Evolutionary conservation across 768 basidiomycete genomes (phyloP).

Genomic region (Tephrocybe sp.): DNA sequence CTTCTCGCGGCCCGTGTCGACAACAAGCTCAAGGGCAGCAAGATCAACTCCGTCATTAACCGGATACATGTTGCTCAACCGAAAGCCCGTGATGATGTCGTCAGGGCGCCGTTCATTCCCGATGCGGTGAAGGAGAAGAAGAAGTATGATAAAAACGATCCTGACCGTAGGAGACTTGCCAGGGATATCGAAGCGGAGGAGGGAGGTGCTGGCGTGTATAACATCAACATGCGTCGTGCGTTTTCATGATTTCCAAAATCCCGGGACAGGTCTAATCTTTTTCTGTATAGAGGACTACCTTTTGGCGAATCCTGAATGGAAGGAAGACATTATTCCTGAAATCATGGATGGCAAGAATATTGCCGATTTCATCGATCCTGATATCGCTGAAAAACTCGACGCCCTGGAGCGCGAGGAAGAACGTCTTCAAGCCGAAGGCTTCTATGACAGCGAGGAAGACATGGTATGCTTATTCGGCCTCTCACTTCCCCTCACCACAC

Average conservation of each 20-base stretch:
- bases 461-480: slow-evolving; percentile 51
- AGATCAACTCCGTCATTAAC: slow-evolving; percentile 91
- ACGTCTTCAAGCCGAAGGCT: slow-evolving; percentile 89
- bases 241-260: slow-evolving; percentile 17
- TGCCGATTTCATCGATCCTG: slow-evolving; percentile 97
- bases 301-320: slow-evolving; percentile 90
- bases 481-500: neutral
- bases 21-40: slow-evolving; percentile 88
- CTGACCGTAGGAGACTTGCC: slow-evolving; percentile 70
- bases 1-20: slow-evolving; percentile 95
- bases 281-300: slow-evolving; percentile 77
- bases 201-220: slow-evolving; percentile 90
- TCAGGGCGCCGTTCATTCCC: slow-evolving; percentile 87
- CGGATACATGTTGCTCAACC: slow-evolving; percentile 96
- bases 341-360: slow-evolving; percentile 99
- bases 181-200: slow-evolving; percentile 83
- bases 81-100: slow-evolving; percentile 86
- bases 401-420: slow-evolving; percentile 97
- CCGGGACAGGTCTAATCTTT: neutral
- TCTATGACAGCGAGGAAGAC: slow-evolving; percentile 89
- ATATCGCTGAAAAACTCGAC: slow-evolving; percentile 95
- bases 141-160: slow-evolving; percentile 88
- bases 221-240: slow-evolving; percentile 87
- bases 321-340: slow-evolving; percentile 96
- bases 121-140: slow-evolving; percentile 72